Evolutionary conservation across 257 asterid genomes (phyloP).

Genomic region (Solanum etuberosum): DNA sequence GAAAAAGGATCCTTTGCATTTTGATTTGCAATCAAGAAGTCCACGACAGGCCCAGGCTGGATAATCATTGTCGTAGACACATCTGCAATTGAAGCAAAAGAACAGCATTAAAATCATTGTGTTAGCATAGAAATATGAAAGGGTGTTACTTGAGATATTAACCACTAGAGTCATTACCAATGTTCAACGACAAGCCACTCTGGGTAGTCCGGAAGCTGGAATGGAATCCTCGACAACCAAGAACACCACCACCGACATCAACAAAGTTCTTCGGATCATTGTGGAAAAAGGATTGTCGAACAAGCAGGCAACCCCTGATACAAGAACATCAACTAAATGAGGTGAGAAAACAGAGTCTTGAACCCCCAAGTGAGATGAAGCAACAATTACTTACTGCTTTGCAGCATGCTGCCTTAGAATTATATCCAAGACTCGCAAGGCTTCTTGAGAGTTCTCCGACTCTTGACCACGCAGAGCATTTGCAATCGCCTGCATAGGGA

Average conservation of each 20-base stretch:
- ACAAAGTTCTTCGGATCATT: constrained; percentile 55
- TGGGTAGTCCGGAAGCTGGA: constrained; percentile 80
- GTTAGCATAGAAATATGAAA: not conserved
- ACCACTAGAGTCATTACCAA: constrained; percentile 28
- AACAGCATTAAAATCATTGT: not conserved
- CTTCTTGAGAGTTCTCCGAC: constrained; percentile 73
- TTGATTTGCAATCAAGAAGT: constrained; percentile 68
- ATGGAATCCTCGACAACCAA: constrained; percentile 85
- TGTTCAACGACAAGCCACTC: constrained; percentile 76
- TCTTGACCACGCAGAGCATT: constrained; percentile 87
- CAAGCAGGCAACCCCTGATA: constrained; percentile 80
- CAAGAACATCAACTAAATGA: not conserved
- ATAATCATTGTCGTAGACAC: constrained; percentile 86
- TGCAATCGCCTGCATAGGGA: constrained; percentile 79
- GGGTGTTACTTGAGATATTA: not conserved
- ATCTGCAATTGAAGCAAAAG: constrained; percentile 25
- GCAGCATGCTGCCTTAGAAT: constrained; percentile 94
- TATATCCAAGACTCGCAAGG: constrained; percentile 77
- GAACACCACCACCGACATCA: constrained; percentile 88
- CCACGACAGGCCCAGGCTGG: constrained; percentile 67
- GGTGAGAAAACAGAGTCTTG: not conserved
- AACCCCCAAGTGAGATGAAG: not conserved
- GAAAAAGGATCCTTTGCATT: constrained; percentile 61
- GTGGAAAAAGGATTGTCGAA: constrained; percentile 75
- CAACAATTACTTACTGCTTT: constrained; percentile 50